A percentile compares a stretch with the other conserved stretches of the same genome.
Evolutionary conservation across 2,329 filamentous ascomycete genomes (phyloP).

Genomic region (Teratosphaeria pseudoeucalypti): DNA sequence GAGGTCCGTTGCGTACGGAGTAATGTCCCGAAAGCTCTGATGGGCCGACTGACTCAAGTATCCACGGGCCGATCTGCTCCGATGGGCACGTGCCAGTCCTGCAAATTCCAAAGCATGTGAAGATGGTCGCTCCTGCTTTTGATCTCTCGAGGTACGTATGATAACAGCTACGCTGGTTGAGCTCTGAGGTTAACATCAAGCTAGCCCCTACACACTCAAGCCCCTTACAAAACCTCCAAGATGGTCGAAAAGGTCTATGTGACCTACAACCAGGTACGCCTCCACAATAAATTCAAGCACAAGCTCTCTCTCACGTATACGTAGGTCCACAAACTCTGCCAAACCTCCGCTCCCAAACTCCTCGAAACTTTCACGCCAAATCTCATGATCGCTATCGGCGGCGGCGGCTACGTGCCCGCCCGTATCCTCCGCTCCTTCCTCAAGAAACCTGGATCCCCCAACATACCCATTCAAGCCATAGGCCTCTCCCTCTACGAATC

Average conservation of each 20-base stretch:
- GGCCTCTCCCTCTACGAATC: slow-evolving; percentile 93
- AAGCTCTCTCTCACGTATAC: neutral
- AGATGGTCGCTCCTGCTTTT: neutral
- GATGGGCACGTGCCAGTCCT: neutral
- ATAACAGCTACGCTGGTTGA: neutral
- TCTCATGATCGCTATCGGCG: slow-evolving; percentile 93
- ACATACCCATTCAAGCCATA: slow-evolving; percentile 98
- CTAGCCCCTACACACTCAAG: neutral
- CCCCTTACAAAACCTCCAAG: slow-evolving; percentile 4
- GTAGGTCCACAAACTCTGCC: slow-evolving; percentile 95
- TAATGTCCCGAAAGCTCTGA: neutral
- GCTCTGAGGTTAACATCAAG: neutral
- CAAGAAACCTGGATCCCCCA: slow-evolving; percentile 73
- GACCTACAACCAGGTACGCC: slow-evolving; percentile 70
- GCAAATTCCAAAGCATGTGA: neutral
- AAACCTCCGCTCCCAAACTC: slow-evolving; percentile 70
- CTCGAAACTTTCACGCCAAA: slow-evolving; percentile 80
- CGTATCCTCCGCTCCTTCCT: slow-evolving; percentile 97
- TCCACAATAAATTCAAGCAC: neutral
- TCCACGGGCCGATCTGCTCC: neutral
- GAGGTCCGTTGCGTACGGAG: neutral
- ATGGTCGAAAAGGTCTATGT: slow-evolving; percentile 72
- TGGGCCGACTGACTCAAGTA: neutral
- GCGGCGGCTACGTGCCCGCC: slow-evolving; percentile 92
- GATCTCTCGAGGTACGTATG: neutral